Conservation (phyloP, 2,329 filamentous ascomycete genomes). For the Calonectria hongkongensis region DNA sequence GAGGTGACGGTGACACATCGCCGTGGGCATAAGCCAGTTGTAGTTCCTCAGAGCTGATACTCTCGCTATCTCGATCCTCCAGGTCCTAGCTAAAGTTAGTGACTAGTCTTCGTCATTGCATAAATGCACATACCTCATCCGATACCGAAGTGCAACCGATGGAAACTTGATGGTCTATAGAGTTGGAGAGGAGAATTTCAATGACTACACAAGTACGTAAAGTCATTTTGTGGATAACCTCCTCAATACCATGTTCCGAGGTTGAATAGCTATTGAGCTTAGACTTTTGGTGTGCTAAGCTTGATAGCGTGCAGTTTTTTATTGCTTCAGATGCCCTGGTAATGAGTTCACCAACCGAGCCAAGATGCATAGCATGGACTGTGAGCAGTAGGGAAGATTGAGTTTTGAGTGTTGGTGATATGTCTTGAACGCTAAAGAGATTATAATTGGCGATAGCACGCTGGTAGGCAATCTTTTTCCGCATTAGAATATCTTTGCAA, state of each 20-base stretch:
- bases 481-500: not conserved
- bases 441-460: constrained; percentile 10
- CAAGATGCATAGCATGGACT: constrained; percentile 22
- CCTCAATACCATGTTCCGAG: not conserved
- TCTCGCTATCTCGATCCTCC: not conserved
- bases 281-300: not conserved
- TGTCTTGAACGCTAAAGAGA: not conserved
- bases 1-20: not conserved
- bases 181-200: constrained; percentile 14
- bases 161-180: constrained; percentile 7
- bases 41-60: constrained; percentile 1
- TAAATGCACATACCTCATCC: not conserved
- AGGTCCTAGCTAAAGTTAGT: not conserved
- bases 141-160: not conserved
- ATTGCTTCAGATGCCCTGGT: constrained; percentile 1
- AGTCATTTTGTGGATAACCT: constrained; percentile 21
- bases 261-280: not conserved
- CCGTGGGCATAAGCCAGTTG: not conserved
- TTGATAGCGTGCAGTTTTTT: not conserved
- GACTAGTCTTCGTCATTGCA: too few species aligned
- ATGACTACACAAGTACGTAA: constrained; percentile 14
- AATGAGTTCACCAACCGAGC: constrained; percentile 5
- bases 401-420: not conserved
- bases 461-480: not conserved
- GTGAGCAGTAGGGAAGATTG: constrained; percentile 16